A percentile compares a stretch with the other conserved stretches of the same genome.
phyloP scores from a whole-genome alignment of 768 basidiomycete genomes.

The Leucosporidium scottii region DNA sequence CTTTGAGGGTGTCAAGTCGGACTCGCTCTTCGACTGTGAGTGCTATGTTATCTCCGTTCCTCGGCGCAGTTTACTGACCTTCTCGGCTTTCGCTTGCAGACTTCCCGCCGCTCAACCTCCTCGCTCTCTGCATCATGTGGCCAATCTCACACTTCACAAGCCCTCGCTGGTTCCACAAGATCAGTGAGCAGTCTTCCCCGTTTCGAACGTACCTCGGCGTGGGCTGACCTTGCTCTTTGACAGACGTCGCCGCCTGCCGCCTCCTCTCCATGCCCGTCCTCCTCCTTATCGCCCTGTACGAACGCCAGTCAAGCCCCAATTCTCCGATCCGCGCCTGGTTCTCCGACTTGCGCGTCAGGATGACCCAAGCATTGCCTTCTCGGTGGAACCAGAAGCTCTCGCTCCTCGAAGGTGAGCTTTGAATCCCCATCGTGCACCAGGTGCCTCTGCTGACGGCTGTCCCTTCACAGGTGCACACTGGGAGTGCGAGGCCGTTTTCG shows the following conservation, averaged over 20 bases:
- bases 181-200: not conserved
- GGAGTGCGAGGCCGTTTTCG: slow-evolving; percentile 34
- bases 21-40: slow-evolving; percentile 33
- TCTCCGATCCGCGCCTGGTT: slow-evolving; percentile 1
- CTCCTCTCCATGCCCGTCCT: slow-evolving; percentile 31
- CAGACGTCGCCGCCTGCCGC: slow-evolving; percentile 27
- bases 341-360: not conserved
- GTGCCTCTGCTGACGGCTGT: too few relatives aligned
- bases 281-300: slow-evolving; percentile 32
- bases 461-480: slow-evolving; percentile 20
- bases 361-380: slow-evolving; percentile 13
- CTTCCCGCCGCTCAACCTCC: slow-evolving; percentile 81
- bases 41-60: not conserved
- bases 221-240: not conserved
- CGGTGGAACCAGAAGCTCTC: slow-evolving; percentile 24
- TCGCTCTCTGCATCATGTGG: slow-evolving; percentile 78
- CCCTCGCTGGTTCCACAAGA: slow-evolving; percentile 96
- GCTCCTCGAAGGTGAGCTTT: slow-evolving; percentile 20
- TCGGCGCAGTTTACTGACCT: slow-evolving; percentile 5
- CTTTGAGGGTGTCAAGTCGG: slow-evolving; percentile 65
- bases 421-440: too few relatives aligned
- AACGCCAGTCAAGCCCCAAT: slow-evolving; percentile 17
- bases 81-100: slow-evolving; percentile 40
- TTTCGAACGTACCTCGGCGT: not conserved
- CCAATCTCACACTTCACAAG: slow-evolving; percentile 78